A percentile compares a stretch with the other conserved stretches of the same genome.
These are phyloP conservation scores for Abrus precatorius DNA, from an alignment of 306 rosid species.

Conservation along the genomic window DNA sequence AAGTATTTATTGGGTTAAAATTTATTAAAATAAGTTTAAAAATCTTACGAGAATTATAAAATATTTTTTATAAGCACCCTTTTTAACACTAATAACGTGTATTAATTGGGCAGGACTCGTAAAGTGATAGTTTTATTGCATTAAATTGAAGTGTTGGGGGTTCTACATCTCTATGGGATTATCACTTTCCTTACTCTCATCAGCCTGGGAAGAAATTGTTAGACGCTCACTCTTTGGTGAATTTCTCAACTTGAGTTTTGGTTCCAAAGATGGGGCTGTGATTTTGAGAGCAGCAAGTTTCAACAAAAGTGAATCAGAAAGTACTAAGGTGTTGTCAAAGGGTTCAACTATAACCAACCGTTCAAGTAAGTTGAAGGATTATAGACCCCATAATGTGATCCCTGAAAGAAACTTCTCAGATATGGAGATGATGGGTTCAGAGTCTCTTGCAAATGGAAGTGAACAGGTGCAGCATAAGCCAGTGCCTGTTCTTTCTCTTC, in stretches of 20 bases:
- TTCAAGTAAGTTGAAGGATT: slow-evolving; percentile 59
- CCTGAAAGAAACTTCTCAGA: slow-evolving; percentile 61
- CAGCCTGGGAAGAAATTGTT: slow-evolving; percentile 69
- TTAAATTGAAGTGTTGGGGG: slow-evolving; percentile 22
- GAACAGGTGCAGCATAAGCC: slow-evolving; percentile 55
- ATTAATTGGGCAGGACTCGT: slow-evolving; percentile 36
- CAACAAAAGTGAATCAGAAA: slow-evolving; percentile 62
- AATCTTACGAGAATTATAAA: too few relatives aligned
- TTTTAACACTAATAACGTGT: not conserved
- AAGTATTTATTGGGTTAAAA: too few relatives aligned
- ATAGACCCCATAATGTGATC: slow-evolving; percentile 67
- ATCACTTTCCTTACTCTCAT: slow-evolving; percentile 62
- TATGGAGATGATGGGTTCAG: slow-evolving; percentile 30
- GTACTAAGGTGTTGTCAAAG: slow-evolving; percentile 12
- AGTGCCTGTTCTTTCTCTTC: slow-evolving; percentile 72
- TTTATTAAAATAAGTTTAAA: too few relatives aligned
- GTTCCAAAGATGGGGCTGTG: slow-evolving; percentile 56
- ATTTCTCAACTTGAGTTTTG: slow-evolving; percentile 48
- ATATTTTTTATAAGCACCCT: too few relatives aligned
- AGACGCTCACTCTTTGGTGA: slow-evolving; percentile 50
- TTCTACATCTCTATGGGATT: slow-evolving; percentile 62
- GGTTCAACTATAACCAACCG: slow-evolving; percentile 33
- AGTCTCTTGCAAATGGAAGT: slow-evolving; percentile 18
- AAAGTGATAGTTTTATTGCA: not conserved
- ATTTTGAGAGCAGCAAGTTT: slow-evolving; percentile 68